Conservation (phyloP, 2,329 filamentous ascomycete genomes). For the Nakataea oryzae region DNA sequence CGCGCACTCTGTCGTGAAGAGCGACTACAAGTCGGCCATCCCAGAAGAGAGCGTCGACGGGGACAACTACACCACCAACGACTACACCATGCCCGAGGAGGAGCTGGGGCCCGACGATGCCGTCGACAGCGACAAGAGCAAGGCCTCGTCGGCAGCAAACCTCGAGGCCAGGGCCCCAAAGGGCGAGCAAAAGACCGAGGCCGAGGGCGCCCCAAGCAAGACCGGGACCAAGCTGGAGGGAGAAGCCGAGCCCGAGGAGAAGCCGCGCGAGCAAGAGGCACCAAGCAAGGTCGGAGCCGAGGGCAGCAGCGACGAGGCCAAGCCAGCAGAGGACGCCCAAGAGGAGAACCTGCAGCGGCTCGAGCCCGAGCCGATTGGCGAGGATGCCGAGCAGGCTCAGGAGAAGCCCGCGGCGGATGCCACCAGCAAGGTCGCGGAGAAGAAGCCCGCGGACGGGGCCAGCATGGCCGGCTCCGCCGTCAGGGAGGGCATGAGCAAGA, state of each 20-base stretch:
- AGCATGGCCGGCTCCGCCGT: background rate
- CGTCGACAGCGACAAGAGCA: background rate
- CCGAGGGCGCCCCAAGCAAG: background rate
- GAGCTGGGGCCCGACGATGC: slow-evolving; percentile 4
- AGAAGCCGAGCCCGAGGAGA: background rate
- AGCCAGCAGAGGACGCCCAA: slow-evolving; percentile 1
- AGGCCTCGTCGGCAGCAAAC: background rate
- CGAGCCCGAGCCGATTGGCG: slow-evolving; percentile 8
- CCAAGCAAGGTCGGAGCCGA: background rate
- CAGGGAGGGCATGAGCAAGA: background rate
- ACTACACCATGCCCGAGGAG: slow-evolving; percentile 7
- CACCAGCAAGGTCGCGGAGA: slow-evolving; percentile 3
- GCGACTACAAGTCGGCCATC: background rate
- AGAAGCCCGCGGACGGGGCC: background rate
- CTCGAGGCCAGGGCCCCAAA: slow-evolving; percentile 7
- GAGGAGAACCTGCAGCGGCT: slow-evolving; percentile 7
- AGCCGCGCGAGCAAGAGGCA: background rate
- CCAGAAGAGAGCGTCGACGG: background rate
- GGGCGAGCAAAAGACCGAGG: slow-evolving; percentile 5
- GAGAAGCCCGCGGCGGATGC: slow-evolving; percentile 5
- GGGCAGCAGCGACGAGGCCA: slow-evolving; percentile 6
- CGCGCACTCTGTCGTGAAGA: background rate
- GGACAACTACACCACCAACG: slow-evolving; percentile 1
- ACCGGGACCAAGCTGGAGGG: background rate
- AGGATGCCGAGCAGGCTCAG: slow-evolving; percentile 5